Evolutionary conservation across 2,329 filamentous ascomycete species (phyloP).

Genomic region (Xylaria sp.): DNA sequence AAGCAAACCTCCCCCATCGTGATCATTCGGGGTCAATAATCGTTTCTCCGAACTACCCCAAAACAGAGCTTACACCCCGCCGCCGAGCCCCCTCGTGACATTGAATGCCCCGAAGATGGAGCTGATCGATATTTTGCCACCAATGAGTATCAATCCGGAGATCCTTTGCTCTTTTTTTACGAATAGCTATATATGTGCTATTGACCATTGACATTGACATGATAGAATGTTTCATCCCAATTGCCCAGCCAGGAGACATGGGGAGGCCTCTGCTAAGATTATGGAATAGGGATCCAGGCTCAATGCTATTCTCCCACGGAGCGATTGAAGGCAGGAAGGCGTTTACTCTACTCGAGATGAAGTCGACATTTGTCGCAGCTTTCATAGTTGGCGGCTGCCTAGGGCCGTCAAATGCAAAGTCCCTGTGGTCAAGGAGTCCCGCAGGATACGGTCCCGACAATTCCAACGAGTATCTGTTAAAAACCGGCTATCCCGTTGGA

Average conservation of each 20-base stretch:
- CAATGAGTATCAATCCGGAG: constrained; percentile 9
- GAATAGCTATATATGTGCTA: neutral
- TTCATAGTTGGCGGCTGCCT: neutral
- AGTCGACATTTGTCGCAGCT: neutral
- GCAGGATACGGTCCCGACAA: constrained; percentile 26
- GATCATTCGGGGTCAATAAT: neutral
- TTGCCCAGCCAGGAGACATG: neutral
- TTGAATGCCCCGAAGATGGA: constrained; percentile 15
- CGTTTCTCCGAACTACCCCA: constrained; percentile 12
- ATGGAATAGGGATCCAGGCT: neutral
- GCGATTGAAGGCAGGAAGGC: neutral
- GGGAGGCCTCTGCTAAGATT: neutral
- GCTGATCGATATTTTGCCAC: constrained; percentile 23
- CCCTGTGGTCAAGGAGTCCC: constrained; percentile 29
- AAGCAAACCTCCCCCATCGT: no score
- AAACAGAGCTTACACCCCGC: neutral
- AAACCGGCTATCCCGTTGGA: constrained; percentile 51
- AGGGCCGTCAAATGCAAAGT: constrained; percentile 16
- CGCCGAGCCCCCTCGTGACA: neutral
- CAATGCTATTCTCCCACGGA: neutral
- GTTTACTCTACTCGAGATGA: constrained; percentile 11
- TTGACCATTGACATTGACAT: neutral
- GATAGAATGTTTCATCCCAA: neutral
- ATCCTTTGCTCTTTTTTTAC: neutral
- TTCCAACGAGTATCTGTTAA: constrained; percentile 38